Base-by-base conservation (phyloP, 164 flowering plant genomes). In the Dillenia suffruticosa region DNA sequence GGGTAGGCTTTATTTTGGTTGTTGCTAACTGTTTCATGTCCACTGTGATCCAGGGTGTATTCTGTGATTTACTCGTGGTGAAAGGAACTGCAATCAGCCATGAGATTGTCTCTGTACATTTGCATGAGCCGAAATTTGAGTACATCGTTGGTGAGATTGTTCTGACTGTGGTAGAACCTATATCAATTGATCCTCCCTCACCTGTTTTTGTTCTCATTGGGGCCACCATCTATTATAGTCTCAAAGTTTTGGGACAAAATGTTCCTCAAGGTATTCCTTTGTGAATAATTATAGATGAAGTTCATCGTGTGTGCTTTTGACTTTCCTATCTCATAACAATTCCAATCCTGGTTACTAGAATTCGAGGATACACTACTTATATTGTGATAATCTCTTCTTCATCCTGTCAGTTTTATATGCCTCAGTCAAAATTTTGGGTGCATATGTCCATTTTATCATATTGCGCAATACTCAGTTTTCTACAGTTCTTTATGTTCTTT, bases 161-260 rank as follows among this genome's bases (percentile, higher is more conserved):
- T 58, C 63, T 93, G 68, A 93, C 96, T 60, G 97, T 93, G 22
- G 98, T 90, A 40, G 98, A 93, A 80, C 96, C 96, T 40, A 90
- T 94, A 89, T 83, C 96, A 15, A 72, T 94, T 44, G 87, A 87
- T 50, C 98, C 98, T 47, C 91, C 95, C 10, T 90, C 98, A 19
- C 98, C 98, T 50, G 84, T 94, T 73, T 77, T 76, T 71, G 84
- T 91, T 56, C 84, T 90, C 10, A 64, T 82, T 72, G 96, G 93
- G 1, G 91, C 97, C 69, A 61, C 61, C 57, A 65, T 91, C 50
- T 87, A 60, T 5, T 94, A 87, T 56, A 75, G 17, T 66, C 87
- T 94, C 16, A 87, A 80, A 75, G 82, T 90, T 62, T 79, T 94
- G 44, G 96, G 90, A 44, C 85, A 76, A 47, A 89, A 83, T 79